Evolutionary conservation across 192 early-diverging fungal species (phyloP), one percentile per base, ranked within the genome.

Genomic region (Linnemannia exigua): DNA sequence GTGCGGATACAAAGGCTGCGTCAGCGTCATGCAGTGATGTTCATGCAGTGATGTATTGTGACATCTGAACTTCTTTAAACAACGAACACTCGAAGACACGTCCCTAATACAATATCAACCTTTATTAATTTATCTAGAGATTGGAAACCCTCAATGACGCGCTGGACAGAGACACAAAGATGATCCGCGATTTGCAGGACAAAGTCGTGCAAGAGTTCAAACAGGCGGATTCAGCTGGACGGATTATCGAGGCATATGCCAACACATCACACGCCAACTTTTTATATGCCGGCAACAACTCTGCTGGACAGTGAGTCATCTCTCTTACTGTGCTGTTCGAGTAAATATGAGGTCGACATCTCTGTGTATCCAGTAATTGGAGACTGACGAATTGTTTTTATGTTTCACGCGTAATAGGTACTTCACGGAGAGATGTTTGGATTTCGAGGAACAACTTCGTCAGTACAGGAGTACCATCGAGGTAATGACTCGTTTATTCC

Each of bases 221-320:
- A 54, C 79, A 81, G 52, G 86, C 80, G 0, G 86, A 87, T 19
- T 81, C 80, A 72, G 86, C 86, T 25, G 86, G 86, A 75, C 70
- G 86, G 54, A 82, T 78, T 38, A 82, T 87, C 67, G 86, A 87
- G 28, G 80, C 86, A 8, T 87, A 87, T 71, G 72, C 73, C 35
- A 80, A 80, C 66, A 76, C 77, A 19, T 77, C 84, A 6, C 77
- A 80, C 25, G 84, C 84, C 58, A 76, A 80, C 71, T 86, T 86
- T 68, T 68, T 86, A 15, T 86, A 86, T 38, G 84, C 84, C 8
- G 84, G 84, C 63, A 80, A 80, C 46, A 86, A 86, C 63, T 86
- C 84, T 63, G 78, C 84, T 4, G 78, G 84, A 54, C 84, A 86
- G 84, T 86, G 77, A 47, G 84, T 72, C 11, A 28, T 63, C 25